These are phyloP conservation scores for Peronosclerospora sorghi DNA, from an alignment of 352 stramenopile genomes.

Conservation along the genomic window DNA sequence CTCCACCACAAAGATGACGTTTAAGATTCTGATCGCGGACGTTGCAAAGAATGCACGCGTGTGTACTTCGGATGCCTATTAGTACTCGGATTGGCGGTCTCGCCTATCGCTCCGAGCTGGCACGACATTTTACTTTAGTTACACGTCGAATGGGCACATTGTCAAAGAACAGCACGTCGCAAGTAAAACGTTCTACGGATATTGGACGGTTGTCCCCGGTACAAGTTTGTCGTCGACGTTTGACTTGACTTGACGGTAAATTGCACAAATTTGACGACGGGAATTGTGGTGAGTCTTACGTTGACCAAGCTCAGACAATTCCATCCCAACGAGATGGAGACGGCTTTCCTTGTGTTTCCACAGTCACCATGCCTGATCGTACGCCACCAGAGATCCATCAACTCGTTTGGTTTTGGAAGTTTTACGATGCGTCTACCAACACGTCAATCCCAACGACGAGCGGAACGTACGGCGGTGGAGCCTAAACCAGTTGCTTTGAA, in stretches of 20 bases:
- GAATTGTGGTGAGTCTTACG: slow-evolving; percentile 42
- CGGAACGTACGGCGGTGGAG: slow-evolving; percentile 36
- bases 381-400: slow-evolving; percentile 42
- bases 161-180: slow-evolving; percentile 43
- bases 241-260: slow-evolving; percentile 49
- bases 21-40: slow-evolving; percentile 50
- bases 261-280: slow-evolving; percentile 60
- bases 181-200: slow-evolving; percentile 47
- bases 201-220: slow-evolving; percentile 35
- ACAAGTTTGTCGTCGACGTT: slow-evolving; percentile 34
- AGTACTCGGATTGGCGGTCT: slow-evolving; percentile 30
- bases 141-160: slow-evolving; percentile 55
- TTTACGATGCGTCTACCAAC: slow-evolving; percentile 44
- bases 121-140: slow-evolving; percentile 47
- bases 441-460: slow-evolving; percentile 30
- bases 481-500: slow-evolving; percentile 55
- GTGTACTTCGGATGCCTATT: slow-evolving; percentile 21
- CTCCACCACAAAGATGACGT: slow-evolving; percentile 33
- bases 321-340: slow-evolving; percentile 32
- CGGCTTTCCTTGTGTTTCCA: slow-evolving; percentile 42
- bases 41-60: slow-evolving; percentile 20
- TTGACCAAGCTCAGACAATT: slow-evolving; percentile 27
- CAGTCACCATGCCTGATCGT: slow-evolving; percentile 27
- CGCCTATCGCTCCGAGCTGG: slow-evolving; percentile 30
- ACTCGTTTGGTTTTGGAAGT: slow-evolving; percentile 67